Base-by-base conservation (phyloP, 305 asterid genomes). In the Fraxinus latifolia region DNA sequence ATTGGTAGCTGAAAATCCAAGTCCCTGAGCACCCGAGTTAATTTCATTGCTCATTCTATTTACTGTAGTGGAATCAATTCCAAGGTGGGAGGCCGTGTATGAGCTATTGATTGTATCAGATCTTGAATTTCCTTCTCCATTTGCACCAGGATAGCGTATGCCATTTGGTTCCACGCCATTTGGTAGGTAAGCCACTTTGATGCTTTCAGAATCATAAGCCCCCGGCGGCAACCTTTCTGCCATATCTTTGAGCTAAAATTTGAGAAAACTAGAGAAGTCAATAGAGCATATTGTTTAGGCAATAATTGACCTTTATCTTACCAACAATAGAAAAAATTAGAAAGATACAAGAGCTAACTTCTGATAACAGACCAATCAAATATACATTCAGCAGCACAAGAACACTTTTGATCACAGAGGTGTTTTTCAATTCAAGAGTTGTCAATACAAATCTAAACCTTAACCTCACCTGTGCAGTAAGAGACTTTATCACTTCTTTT, bases 191-290 rank as follows among this genome's bases (percentile, higher is more conserved):
- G 90, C 87, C 7, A 90, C 83, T 86, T 87, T 94, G 83, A 92
- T 91, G 87, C 88, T 92, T 39, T 93, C 97, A 15, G 93, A 82
- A 72, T 93, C 97, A 47, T 92, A 94, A 32, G 92, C 90, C 71
- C 98, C 98, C 6, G 98, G 96, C 33, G 98, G 98, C 88, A 96
- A 89, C 80, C 93, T 91, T 89, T 92, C 97, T 0, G 99, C 98
- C 97, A 96, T 93, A 83, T 96, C 98, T 88, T 94, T 96, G 74
- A 96, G 94, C 99, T 96, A 93, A 78, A 79, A 82, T 3, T 60
- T 80, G 27, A 81, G 79, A 73, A 80, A 75, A 84, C 9, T 23
- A 78, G 44, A 42, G 29, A 73, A 27, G 82, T 82, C 58, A 79
- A 58, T 12, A 68, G 19, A 60, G 77, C 72, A 71, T 25, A 53